Conservation (phyloP, 768 basidiomycete genomes). For the Mycena chlorophos region DNA sequence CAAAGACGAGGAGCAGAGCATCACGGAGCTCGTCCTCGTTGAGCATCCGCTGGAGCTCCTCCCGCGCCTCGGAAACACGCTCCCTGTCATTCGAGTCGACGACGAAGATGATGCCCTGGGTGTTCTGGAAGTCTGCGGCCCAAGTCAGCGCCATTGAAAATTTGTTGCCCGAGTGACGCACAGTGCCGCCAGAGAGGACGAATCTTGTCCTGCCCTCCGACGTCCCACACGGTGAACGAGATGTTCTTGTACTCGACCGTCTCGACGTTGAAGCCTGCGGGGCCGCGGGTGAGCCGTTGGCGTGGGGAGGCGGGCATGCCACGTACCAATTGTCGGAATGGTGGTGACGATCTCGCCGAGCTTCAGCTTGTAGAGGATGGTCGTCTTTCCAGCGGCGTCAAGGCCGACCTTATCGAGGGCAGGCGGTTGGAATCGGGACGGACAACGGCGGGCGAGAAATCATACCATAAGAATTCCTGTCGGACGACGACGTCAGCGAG, state of each 20-base stretch:
- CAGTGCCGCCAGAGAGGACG: constrained; percentile 99
- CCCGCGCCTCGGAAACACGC: constrained; percentile 97
- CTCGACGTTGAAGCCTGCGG: constrained; percentile 98
- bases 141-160: constrained; percentile 13
- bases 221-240: constrained; percentile 99
- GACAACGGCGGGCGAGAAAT: constrained; percentile 24
- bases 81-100: constrained; percentile 99
- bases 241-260: constrained; percentile 99
- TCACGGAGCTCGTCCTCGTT: constrained; percentile 99
- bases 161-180: constrained; percentile 46
- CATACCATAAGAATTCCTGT: constrained; percentile 94
- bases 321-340: constrained; percentile 97
- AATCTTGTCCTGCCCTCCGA: constrained; percentile 99
- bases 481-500: constrained; percentile 32
- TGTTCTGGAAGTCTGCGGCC: constrained; percentile 96
- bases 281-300: constrained; percentile 23
- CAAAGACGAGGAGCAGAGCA: constrained; percentile 96
- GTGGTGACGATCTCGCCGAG: constrained; percentile 99
- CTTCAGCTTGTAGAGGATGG: constrained; percentile 99
- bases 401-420: constrained; percentile 78
- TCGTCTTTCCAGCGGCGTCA: constrained; percentile 98
- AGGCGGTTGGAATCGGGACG: constrained; percentile 9
- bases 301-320: constrained; percentile 17
- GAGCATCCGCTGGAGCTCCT: constrained; percentile 99
- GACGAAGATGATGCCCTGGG: constrained; percentile 99